Evolutionary conservation across 805 yeast species (phyloP).

Genomic region (Cyberlindnera euphorbiiphila): DNA sequence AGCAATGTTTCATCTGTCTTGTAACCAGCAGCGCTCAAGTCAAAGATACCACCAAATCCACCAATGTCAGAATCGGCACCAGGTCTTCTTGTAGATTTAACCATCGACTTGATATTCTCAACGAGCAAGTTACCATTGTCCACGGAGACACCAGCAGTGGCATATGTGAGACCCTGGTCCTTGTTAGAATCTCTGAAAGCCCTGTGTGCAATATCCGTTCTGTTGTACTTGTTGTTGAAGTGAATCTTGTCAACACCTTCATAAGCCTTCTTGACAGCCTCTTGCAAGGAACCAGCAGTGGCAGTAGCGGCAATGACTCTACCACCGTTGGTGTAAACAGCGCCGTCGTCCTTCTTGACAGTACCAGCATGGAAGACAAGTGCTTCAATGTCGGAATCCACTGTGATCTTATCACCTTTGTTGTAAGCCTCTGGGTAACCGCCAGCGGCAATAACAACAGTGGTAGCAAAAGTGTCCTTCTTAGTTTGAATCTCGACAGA

Average conservation of each 20-base stretch:
- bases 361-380: slow-evolving; percentile 97
- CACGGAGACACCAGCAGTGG: slow-evolving; percentile 95
- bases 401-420: slow-evolving; percentile 81
- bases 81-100: slow-evolving; percentile 86
- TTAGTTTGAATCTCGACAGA: slow-evolving; percentile 60
- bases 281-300: slow-evolving; percentile 65
- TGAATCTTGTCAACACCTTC: slow-evolving; percentile 73
- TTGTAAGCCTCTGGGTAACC: slow-evolving; percentile 90
- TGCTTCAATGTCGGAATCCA: slow-evolving; percentile 49
- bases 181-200: slow-evolving; percentile 64
- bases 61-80: slow-evolving; percentile 99
- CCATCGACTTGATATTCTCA: slow-evolving; percentile 84
- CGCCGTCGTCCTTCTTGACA: slow-evolving; percentile 42
- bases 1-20: slow-evolving; percentile 60
- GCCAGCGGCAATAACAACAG: slow-evolving; percentile 95
- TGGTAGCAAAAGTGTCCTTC: slow-evolving; percentile 65
- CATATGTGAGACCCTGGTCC: slow-evolving; percentile 67
- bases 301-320: slow-evolving; percentile 96
- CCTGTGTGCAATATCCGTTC: slow-evolving; percentile 93
- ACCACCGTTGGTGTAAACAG: slow-evolving; percentile 86
- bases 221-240: slow-evolving; percentile 73
- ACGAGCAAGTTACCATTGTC: slow-evolving; percentile 92
- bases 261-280: slow-evolving; percentile 84
- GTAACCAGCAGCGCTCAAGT: slow-evolving; percentile 84
- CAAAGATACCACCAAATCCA: slow-evolving; percentile 97